Evolutionary conservation across 1,284 basidiomycete species (phyloP), one percentile per base, ranked within the genome.

Genomic region (Puccinia hordei): DNA sequence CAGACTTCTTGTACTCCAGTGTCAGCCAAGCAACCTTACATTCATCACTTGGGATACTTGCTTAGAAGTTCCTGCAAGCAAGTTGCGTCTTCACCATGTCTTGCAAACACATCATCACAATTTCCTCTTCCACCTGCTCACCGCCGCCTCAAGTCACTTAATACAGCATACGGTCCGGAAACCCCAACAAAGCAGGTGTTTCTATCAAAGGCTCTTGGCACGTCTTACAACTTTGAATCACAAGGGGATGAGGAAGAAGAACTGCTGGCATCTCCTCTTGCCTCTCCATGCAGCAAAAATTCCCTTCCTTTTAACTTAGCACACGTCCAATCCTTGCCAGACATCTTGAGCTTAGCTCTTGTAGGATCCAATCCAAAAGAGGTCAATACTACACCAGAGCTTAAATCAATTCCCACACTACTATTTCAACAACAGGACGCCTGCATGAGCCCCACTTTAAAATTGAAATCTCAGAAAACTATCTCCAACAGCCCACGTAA

Each of bases 11-110:
- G 57, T 19, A 61, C 57, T 30, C 57, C 57, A 30, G 57, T 61
- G n/a, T 13, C 3, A 61, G 13, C 10, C 13, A 12, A 27, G 24
- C 33, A 5, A 12, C n/a, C n/a, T n/a, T n/a, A n/a, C n/a, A 24
- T 30, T 30, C 57, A 61, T 61, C 57, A 4, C 24, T 61, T 24
- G 30, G 57, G 57, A 24, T 61, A 61, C n/a, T 61, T 61, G 30
- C 57, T 61, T 13, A 5, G 57, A 15, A 61, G 57, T 61, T 61
- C 57, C 24, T 61, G 57, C 57, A 61, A 61, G n/a, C 57, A 24
- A 35, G 57, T 61, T 61, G 57, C 57, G 3, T 61, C 57, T 8
- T 61, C 57, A 3, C 57, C 57, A 61, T 61, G 57, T 30, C 57
- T 61, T 3, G 57, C 57, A 10, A 61, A 15, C 24, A n/a, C 6